Conservation (phyloP, 768 basidiomycete genomes). For the Lactifluus piperatus region DNA sequence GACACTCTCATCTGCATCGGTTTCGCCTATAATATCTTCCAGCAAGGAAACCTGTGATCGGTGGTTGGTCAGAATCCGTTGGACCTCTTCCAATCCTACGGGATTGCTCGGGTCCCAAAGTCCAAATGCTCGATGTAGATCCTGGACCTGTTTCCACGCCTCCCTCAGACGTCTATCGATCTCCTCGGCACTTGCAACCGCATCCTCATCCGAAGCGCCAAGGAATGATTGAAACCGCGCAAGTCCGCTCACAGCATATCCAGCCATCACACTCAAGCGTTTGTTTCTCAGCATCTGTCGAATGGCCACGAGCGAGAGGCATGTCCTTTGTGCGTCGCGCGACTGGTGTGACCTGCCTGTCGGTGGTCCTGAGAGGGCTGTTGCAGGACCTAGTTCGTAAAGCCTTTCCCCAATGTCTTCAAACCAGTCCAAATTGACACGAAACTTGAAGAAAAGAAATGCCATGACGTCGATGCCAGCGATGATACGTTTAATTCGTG, state of each 20-base stretch:
- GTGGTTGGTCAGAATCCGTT: background rate
- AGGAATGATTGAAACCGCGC: background rate
- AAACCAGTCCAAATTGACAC: background rate
- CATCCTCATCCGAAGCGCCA: background rate
- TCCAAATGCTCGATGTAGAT: background rate
- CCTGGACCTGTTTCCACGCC: background rate
- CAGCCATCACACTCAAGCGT: background rate
- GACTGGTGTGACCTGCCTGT: background rate
- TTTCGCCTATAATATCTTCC: background rate
- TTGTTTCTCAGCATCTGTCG: background rate
- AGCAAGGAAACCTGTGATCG: background rate
- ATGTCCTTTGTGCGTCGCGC: background rate
- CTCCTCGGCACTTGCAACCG: background rate
- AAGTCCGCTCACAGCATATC: background rate
- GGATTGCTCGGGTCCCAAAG: background rate
- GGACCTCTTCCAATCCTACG: background rate
- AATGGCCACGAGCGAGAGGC: background rate
- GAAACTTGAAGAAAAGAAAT: background rate
- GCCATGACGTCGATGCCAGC: background rate
- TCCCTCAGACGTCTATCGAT: background rate
- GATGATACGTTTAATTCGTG: background rate
- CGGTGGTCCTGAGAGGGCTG: background rate
- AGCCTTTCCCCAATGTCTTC: background rate
- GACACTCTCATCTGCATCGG: background rate
- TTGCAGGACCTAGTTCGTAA: background rate